These are phyloP conservation scores for Pseudogymnoascus verrucosus DNA, from an alignment of 2,329 filamentous ascomycete species.

Conservation along the genomic window DNA sequence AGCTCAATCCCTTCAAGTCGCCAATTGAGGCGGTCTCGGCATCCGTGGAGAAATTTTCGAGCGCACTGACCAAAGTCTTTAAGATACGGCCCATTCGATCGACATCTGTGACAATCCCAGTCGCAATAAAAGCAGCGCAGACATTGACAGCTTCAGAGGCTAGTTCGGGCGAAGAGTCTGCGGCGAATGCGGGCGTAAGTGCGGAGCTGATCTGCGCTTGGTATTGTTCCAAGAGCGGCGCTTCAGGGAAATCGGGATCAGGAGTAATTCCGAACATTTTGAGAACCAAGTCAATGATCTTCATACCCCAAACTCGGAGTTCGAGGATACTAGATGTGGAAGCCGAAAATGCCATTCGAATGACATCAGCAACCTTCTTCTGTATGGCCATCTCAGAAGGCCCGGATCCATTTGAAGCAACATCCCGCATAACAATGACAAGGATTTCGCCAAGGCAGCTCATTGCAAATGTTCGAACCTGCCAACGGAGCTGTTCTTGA, in stretches of 20 bases:
- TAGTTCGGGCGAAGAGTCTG: slow-evolving; percentile 89
- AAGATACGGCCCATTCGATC: slow-evolving; percentile 98
- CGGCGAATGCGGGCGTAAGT: slow-evolving; percentile 89
- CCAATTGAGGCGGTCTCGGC: slow-evolving; percentile 79
- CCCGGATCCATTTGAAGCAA: slow-evolving; percentile 69
- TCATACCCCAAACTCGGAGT: slow-evolving; percentile 80
- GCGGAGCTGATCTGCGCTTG: slow-evolving; percentile 97
- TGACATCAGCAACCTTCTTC: slow-evolving; percentile 78
- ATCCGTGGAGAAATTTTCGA: slow-evolving; percentile 86
- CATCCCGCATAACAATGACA: slow-evolving; percentile 67
- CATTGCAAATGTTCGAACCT: slow-evolving; percentile 91
- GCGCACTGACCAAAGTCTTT: slow-evolving; percentile 80
- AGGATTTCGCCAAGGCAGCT: slow-evolving; percentile 80
- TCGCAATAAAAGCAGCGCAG: slow-evolving; percentile 95
- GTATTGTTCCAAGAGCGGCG: slow-evolving; percentile 92
- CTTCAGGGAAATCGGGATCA: slow-evolving; percentile 96
- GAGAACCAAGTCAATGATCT: slow-evolving; percentile 86
- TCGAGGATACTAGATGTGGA: slow-evolving; percentile 90
- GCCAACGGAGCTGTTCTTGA: slow-evolving; percentile 89
- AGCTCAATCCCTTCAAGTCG: slow-evolving; percentile 84
- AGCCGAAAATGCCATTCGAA: slow-evolving; percentile 94
- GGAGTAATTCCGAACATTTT: slow-evolving; percentile 95
- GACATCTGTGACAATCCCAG: slow-evolving; percentile 92
- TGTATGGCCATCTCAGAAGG: slow-evolving; percentile 72
- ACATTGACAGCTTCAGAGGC: slow-evolving; percentile 95